phyloP scores from a whole-genome alignment of 768 basidiomycete species.

The Termitomyces sp. region DNA sequence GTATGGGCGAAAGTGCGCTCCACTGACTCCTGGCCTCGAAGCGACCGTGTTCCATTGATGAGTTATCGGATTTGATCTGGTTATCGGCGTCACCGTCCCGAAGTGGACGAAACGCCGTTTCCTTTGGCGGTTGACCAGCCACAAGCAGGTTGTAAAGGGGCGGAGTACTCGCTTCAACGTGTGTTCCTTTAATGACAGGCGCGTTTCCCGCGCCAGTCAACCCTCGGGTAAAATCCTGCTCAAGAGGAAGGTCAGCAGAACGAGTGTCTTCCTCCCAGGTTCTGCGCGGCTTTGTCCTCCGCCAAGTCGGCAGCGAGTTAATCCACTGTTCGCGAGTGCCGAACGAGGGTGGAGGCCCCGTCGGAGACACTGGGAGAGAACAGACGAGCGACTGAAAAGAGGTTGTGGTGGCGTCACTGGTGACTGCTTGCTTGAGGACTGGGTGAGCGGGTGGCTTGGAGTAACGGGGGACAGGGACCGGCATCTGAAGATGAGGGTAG shows the following conservation, averaged over 20 bases:
- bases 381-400: conserved; percentile 49
- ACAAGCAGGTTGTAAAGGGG: conserved; percentile 42
- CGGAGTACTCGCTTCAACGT: conserved; percentile 82
- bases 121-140: conserved; percentile 13
- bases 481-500: conserved; percentile 61
- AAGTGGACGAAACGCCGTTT: conserved; percentile 7
- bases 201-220: conserved; percentile 75
- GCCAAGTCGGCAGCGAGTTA: conserved; percentile 64
- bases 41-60: conserved; percentile 25
- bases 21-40: conserved; percentile 33
- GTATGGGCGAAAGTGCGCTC: conserved; percentile 24
- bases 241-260: conserved; percentile 20
- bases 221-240: conserved; percentile 66
- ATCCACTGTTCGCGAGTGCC: conserved; percentile 71
- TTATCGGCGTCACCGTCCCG: conserved; percentile 33
- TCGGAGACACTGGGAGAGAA: conserved; percentile 54
- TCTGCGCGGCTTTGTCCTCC: conserved; percentile 59
- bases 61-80: conserved; percentile 37
- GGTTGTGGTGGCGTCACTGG: conserved; percentile 37
- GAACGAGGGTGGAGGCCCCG: conserved; percentile 58
- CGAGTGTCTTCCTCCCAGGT: conserved; percentile 55
- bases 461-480: conserved; percentile 73
- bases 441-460: conserved; percentile 55
- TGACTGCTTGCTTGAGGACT: conserved; percentile 53
- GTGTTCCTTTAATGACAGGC: conserved; percentile 78